Evolutionary conservation across 345 rosid genomes (phyloP).

Genomic region (Eucalyptus curtisii): DNA sequence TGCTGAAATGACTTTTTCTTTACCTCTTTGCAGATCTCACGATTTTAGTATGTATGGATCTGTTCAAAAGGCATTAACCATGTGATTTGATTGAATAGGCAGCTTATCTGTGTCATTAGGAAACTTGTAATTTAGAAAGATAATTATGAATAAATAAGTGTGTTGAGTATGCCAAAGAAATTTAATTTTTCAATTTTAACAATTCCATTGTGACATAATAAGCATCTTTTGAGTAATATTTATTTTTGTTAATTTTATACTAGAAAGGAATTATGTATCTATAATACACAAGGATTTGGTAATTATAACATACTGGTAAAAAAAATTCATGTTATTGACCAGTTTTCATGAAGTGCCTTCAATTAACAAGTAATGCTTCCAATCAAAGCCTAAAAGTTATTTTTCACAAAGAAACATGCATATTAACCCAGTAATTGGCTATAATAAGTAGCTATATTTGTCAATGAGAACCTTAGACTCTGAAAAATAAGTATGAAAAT

Average conservation of each 20-base stretch:
- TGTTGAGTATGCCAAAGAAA: rapidly evolving
- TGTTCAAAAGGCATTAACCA: not conserved
- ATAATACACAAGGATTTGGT: not conserved
- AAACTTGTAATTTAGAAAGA: not conserved
- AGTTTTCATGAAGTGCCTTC: not conserved
- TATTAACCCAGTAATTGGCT: not conserved
- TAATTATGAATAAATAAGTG: not conserved
- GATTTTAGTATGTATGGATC: not conserved
- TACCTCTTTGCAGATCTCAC: not conserved
- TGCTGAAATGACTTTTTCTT: not conserved
- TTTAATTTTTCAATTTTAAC: not conserved
- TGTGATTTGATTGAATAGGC: not conserved
- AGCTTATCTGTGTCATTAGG: not conserved
- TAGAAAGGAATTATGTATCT: not conserved
- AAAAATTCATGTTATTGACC: not conserved
- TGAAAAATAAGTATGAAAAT: not conserved
- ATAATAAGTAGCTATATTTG: not conserved
- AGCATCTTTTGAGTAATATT: not conserved
- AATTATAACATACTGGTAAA: not conserved
- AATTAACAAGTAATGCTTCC: not conserved
- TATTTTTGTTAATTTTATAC: not conserved
- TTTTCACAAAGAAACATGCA: not conserved
- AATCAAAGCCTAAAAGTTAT: not conserved
- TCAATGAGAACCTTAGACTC: not conserved
- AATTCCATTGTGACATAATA: not conserved